These are phyloP conservation scores for Nepenthes mirabilis DNA, from an alignment of 148 eudicot genomes.

Conservation along the genomic window DNA sequence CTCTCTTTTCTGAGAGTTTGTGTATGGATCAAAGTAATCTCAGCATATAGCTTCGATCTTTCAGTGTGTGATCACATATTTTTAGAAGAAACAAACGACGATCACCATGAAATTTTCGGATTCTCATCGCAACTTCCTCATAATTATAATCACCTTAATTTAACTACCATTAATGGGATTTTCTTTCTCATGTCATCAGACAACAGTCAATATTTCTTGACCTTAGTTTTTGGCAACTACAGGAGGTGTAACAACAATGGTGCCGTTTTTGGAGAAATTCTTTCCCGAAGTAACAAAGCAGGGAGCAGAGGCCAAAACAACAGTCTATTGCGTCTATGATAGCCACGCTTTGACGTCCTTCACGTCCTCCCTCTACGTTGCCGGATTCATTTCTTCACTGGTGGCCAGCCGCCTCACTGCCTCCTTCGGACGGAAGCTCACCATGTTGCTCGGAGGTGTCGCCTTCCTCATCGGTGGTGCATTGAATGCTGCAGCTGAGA, in stretches of 20 bases:
- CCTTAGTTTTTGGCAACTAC: not conserved
- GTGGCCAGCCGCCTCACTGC: conserved; percentile 11
- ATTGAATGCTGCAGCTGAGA: conserved; percentile 8
- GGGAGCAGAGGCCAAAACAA: conserved; percentile 6
- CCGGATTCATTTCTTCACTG: conserved; percentile 7
- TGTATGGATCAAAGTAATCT: no score
- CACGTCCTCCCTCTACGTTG: conserved; percentile 16
- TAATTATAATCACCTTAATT: no score
- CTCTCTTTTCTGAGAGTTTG: no score
- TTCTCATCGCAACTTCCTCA: no score
- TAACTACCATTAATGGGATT: no score
- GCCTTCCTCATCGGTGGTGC: conserved; percentile 13
- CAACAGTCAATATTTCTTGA: no score
- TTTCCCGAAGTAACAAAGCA: conserved; percentile 8
- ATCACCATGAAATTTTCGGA: no score
- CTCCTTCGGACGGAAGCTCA: conserved; percentile 12
- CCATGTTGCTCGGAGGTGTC: conserved; percentile 15
- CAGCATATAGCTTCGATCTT: no score
- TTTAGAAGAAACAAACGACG: no score
- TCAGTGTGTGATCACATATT: no score
- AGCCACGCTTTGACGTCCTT: conserved; percentile 15
- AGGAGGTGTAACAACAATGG: conserved; percentile 19
- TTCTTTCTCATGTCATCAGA: no score
- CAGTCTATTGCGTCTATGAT: conserved; percentile 13
- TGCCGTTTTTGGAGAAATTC: conserved; percentile 11